Percentiles rank a stretch among this genome's conserved stretches.
Evolutionary conservation across 176 grass and related monocot species (phyloP).

Genomic region (Zea luxurians): DNA sequence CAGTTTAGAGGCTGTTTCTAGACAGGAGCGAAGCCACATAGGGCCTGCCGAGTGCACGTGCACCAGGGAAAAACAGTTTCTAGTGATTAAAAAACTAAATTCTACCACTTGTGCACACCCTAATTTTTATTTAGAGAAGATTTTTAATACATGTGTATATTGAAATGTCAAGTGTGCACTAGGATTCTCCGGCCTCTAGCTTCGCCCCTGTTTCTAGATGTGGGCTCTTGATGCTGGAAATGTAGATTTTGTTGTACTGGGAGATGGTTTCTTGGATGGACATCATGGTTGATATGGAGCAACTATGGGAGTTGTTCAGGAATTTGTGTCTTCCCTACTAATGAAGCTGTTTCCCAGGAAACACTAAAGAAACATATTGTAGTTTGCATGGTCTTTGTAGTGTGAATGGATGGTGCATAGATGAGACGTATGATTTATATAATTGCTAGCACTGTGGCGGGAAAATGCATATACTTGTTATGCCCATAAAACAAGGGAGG

Average conservation of each 20-base stretch:
- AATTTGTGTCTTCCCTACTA: neutral
- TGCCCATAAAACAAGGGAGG: neutral
- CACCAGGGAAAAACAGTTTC: no score
- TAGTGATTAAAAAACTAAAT: no score
- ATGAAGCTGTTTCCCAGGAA: conserved; percentile 1
- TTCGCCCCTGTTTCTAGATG: neutral
- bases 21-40: neutral
- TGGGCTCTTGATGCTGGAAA: conserved; percentile 10
- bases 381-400: neutral
- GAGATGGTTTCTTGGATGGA: neutral
- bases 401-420: neutral
- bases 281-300: conserved; percentile 11
- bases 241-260: conserved; percentile 19
- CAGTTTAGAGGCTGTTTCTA: conserved; percentile 28
- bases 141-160: no score
- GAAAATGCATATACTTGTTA: neutral
- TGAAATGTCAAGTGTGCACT: no score
- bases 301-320: neutral
- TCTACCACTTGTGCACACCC: no score
- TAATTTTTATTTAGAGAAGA: no score
- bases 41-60: no score
- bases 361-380: neutral
- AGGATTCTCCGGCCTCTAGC: no score
- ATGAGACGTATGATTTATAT: neutral
- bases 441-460: neutral